Base-by-base conservation (phyloP, 1,139 yeast species). In the Kodamaea alishanica region DNA sequence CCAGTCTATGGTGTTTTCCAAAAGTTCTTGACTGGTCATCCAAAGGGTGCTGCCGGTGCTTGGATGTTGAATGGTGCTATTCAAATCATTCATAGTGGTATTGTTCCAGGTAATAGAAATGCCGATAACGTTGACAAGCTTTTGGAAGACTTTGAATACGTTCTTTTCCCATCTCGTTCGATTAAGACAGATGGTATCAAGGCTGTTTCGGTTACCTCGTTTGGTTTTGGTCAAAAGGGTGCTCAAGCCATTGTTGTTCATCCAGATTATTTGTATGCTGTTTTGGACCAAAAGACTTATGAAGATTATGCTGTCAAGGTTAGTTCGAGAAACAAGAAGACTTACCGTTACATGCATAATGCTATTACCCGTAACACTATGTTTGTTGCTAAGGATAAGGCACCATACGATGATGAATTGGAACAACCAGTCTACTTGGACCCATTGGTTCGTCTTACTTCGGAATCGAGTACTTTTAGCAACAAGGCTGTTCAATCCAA, bases 31-130 rank as follows among this genome's bases (percentile, higher is more conserved):
- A 92, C 99, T 57, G 99, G 98, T 71, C 99, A 92, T 75, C 98
- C 98, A 59, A 92, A 92, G 84, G 99, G 98, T 79, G 98, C 98
- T 55, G 99, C 99, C 43, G 98, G 97, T 77, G 97, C 99, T 47
- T 92, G 98, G 98, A 92, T 94, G 98, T 75, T 92, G 77, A 94
- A 92, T 67, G 99, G 99, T 70, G 96, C 90, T 46, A 74, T 92
- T 53, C 99, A 92, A 75, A 84, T 90, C 52, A 75, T 92, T 64
- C 84, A 87, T 70, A 66, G 87, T 57, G 98, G 98, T 68, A 62
- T 90, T 57, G 96, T 92, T 55, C 99, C 99, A 52, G 99, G 99
- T 67, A 92, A 92, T 77, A 82, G 97, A 69, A 94, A 94, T 60
- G 98, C 98, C 44, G 99, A 92, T 68, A 92, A 94, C 63, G 81